Percentiles rank a stretch among this genome's conserved stretches.
phyloP scores from a whole-genome alignment of 2,329 filamentous ascomycete genomes.

The Trichophyton simii region DNA sequence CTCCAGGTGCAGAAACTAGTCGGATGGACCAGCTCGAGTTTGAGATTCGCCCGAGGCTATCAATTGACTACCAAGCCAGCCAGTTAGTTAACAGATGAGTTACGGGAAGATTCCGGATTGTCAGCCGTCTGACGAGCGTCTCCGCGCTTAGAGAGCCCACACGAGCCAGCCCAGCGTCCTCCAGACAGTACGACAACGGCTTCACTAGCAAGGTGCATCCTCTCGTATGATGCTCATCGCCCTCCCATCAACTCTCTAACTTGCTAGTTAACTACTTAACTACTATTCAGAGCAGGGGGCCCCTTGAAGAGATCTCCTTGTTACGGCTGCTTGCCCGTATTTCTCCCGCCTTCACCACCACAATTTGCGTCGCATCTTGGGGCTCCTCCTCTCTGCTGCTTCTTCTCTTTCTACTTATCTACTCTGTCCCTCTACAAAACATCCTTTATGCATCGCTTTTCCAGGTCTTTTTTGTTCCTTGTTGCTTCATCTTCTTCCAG shows the following conservation, averaged over 20 bases:
- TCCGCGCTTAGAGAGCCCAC: no score
- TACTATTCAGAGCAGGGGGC: neutral
- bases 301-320: neutral
- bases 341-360: neutral
- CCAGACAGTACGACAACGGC: no score
- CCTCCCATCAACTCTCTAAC: neutral
- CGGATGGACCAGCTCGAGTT: no score
- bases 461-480: neutral
- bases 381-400: neutral
- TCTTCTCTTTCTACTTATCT: neutral
- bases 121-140: neutral
- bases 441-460: neutral
- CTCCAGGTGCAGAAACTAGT: no score
- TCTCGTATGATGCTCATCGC: neutral
- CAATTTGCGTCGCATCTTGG: neutral
- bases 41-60: no score
- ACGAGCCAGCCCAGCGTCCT: no score
- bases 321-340: neutral
- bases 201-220: neutral
- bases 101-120: no score
- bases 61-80: no score
- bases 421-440: neutral
- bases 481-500: neutral
- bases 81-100: no score
- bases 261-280: neutral